These are phyloP conservation scores for Saraca asoca DNA, from an alignment of 331 rosid genomes.

Conservation along the genomic window DNA sequence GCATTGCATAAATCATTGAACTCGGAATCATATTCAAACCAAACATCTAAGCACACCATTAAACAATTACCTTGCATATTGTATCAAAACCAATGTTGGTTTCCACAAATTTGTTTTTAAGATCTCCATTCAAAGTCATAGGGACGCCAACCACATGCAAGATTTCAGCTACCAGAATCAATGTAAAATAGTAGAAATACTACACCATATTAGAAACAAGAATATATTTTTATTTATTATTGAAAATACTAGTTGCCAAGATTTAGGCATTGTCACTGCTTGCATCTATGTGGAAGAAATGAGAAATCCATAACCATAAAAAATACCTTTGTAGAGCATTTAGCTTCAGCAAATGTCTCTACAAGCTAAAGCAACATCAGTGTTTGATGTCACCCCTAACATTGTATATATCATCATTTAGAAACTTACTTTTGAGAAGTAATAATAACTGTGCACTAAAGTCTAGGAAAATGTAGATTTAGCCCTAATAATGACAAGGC, in stretches of 20 bases:
- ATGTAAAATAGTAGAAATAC: conserved; percentile 18
- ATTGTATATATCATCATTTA: conserved; percentile 24
- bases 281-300: conserved; percentile 9
- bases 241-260: neutral
- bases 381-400: conserved; percentile 94
- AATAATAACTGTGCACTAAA: conserved; percentile 7
- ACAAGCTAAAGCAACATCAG: conserved; percentile 99
- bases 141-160: conserved; percentile 99
- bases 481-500: conserved; percentile 97
- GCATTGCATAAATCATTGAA: neutral
- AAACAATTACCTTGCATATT: conserved; percentile 77
- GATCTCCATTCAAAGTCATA: conserved; percentile 95
- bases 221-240: too few relatives aligned
- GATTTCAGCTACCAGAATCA: conserved; percentile 31
- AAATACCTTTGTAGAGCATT: conserved; percentile 85
- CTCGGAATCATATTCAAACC: conserved; percentile 15
- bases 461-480: conserved; percentile 27
- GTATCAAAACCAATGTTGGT: conserved; percentile 96
- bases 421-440: conserved; percentile 9
- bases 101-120: conserved; percentile 95
- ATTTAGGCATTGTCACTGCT: neutral
- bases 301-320: neutral
- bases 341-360: conserved; percentile 90
- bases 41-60: neutral
- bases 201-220: too few relatives aligned